Evolutionary conservation across 2,329 filamentous ascomycete genomes (phyloP).

Genomic region (Fonsecaea erecta): DNA sequence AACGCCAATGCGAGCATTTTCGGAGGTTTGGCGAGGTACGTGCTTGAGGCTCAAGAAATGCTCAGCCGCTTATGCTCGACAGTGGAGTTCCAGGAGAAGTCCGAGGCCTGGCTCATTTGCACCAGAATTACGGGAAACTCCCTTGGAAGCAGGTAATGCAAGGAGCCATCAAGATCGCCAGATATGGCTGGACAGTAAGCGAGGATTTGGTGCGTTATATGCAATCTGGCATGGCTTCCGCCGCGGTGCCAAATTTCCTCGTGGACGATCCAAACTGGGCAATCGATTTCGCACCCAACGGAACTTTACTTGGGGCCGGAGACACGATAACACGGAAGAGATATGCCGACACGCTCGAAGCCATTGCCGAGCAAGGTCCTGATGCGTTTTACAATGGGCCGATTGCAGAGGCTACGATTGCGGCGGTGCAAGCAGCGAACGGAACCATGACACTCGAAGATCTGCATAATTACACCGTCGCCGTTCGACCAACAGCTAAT

Average conservation of each 20-base stretch:
- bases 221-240: slow-evolving; percentile 53
- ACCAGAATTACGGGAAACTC: slow-evolving; percentile 63
- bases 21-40: slow-evolving; percentile 70
- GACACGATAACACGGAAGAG: slow-evolving; percentile 80
- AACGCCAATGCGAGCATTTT: slow-evolving; percentile 69
- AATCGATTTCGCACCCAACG: slow-evolving; percentile 84
- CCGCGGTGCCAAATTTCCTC: slow-evolving; percentile 66
- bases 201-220: slow-evolving; percentile 78
- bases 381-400: slow-evolving; percentile 75
- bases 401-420: slow-evolving; percentile 74
- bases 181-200: slow-evolving; percentile 73
- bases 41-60: not conserved
- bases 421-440: slow-evolving; percentile 68
- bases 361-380: slow-evolving; percentile 72
- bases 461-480: slow-evolving; percentile 72
- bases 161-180: slow-evolving; percentile 75
- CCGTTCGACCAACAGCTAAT: slow-evolving; percentile 65
- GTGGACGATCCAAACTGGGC: slow-evolving; percentile 78
- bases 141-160: slow-evolving; percentile 73
- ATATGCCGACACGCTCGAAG: slow-evolving; percentile 78
- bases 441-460: slow-evolving; percentile 88
- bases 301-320: slow-evolving; percentile 70
- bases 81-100: slow-evolving; percentile 66
- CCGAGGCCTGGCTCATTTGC: slow-evolving; percentile 77
- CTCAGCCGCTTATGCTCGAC: slow-evolving; percentile 16